phyloP scores from a whole-genome alignment of 805 yeast genomes.

The Pichia californica region DNA sequence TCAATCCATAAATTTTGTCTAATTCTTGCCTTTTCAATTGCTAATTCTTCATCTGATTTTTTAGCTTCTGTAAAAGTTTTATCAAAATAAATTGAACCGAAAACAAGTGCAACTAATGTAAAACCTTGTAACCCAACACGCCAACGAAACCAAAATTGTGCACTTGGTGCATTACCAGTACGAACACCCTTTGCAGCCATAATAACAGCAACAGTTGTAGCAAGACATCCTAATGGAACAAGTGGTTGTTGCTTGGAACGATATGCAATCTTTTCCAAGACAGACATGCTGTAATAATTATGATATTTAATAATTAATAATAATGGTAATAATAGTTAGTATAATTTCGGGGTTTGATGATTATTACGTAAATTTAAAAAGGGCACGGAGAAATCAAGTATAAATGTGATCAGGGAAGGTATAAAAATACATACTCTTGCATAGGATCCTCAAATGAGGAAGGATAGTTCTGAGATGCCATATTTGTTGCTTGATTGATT shows the following conservation, averaged over 20 bases:
- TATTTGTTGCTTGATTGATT: conserved; percentile 11
- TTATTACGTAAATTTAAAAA: not conserved
- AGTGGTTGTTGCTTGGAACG: conserved; percentile 81
- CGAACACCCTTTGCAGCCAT: conserved; percentile 73
- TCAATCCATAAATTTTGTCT: conserved; percentile 88
- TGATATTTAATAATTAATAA: not conserved
- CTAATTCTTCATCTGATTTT: conserved; percentile 53
- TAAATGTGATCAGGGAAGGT: not conserved
- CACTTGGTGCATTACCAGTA: conserved; percentile 63
- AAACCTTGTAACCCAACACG: conserved; percentile 84
- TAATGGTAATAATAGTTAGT: not conserved
- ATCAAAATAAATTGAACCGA: conserved; percentile 71
- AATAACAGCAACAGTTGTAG: conserved; percentile 74
- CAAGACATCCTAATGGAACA: conserved; percentile 76
- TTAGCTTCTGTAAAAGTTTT: conserved; percentile 35
- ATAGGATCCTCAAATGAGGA: conserved; percentile 44
- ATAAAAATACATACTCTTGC: conserved; percentile 38
- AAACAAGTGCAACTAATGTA: conserved; percentile 74
- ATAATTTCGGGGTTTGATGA: not conserved
- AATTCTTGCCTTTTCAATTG: conserved; percentile 72
- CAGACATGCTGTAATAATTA: conserved; percentile 31
- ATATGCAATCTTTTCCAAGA: conserved; percentile 50
- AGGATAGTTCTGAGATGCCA: conserved; percentile 38
- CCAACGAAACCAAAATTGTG: conserved; percentile 84
- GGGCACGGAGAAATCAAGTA: not conserved